These are phyloP conservation scores for Wickerhamiella australiensis DNA, from an alignment of 805 yeast species.

Conservation along the genomic window DNA sequence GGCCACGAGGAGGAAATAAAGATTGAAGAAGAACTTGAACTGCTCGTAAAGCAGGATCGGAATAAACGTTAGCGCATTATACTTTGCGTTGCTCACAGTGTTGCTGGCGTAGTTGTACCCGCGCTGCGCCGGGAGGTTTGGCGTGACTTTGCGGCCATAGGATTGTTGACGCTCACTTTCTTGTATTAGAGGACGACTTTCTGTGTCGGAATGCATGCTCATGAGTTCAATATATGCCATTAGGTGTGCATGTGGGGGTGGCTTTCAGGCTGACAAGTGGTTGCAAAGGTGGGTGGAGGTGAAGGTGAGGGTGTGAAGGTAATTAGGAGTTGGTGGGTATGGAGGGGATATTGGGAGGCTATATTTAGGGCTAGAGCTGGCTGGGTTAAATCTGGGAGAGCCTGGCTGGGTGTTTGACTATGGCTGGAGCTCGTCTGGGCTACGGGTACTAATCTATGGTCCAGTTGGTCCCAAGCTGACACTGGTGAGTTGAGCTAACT, in stretches of 20 bases:
- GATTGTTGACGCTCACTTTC: conserved; percentile 1
- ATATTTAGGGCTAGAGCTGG: too few relatives aligned
- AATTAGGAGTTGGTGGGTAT: conserved; percentile 13
- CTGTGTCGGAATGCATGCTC: conserved; percentile 6
- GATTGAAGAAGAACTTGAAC: conserved; percentile 90
- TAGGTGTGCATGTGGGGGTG: neutral
- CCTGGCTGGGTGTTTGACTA: too few relatives aligned
- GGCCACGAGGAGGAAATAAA: conserved; percentile 86
- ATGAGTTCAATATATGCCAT: conserved; percentile 9
- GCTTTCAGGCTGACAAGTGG: neutral
- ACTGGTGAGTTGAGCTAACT: too few relatives aligned
- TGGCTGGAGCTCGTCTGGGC: too few relatives aligned
- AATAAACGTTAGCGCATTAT: conserved; percentile 72
- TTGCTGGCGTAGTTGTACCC: conserved; percentile 40
- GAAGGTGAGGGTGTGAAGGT: neutral
- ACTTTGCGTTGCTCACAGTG: conserved; percentile 87
- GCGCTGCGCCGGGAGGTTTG: conserved; percentile 15
- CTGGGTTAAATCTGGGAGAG: too few relatives aligned
- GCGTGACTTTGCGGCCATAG: conserved; percentile 8
- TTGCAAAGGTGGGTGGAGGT: too few relatives aligned
- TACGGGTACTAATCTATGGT: too few relatives aligned
- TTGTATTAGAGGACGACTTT: neutral
- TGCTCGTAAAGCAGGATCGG: conserved; percentile 89
- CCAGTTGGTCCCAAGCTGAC: too few relatives aligned
- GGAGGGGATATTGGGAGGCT: too few relatives aligned